Base-by-base conservation (phyloP, 768 basidiomycete genomes). In the Boletus sp. region DNA sequence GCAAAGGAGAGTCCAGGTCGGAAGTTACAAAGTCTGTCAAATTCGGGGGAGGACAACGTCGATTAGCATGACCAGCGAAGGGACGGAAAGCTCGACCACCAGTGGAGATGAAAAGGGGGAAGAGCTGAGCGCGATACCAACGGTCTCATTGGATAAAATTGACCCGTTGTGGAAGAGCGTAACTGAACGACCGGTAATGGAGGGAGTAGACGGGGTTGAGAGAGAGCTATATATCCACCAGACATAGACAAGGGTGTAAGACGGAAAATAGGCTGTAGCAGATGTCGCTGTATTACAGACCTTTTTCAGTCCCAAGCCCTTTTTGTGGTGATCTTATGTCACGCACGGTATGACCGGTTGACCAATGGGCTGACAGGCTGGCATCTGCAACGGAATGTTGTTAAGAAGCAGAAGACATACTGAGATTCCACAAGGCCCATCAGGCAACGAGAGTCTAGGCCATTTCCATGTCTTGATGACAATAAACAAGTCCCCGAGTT, bases 11-110 rank as follows among this genome's bases (percentile, higher is more conserved):
- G 28, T 69, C 78, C 18, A 92, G 91, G 69, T 89, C 87, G 3
- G 89, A 88, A 61, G 85, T 84, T 17, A 89, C 83, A 28, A 91
- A 89, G 71, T 91, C 89, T 4, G 76, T 80, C 50, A 82, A 80
- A 67, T 93, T 93, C 59, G 91, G 90, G 12, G 83, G 77, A n/a
- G 89, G 86, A 11, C 76, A 80, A 50, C 90, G 88, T 88, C 88
- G 5, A 79, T 80, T 24, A 92, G 65, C 0, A 75, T 64, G 7
- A 70, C 65, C 29, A 84, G 65, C 9, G 78, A 80, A 9, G 77
- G 73, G 57, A 74, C 77, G 7, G 66, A 59, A 51, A 75, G 61
- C 33, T 60, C 60, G 5, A 64, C 30, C 2, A 42, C 39, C 0
- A 69, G 63, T 0, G 56, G 54, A 41, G 57, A 50, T 48, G 58